Conservation (phyloP, 2,329 filamentous ascomycete species). For the Hirsutella rhossiliensis region DNA sequence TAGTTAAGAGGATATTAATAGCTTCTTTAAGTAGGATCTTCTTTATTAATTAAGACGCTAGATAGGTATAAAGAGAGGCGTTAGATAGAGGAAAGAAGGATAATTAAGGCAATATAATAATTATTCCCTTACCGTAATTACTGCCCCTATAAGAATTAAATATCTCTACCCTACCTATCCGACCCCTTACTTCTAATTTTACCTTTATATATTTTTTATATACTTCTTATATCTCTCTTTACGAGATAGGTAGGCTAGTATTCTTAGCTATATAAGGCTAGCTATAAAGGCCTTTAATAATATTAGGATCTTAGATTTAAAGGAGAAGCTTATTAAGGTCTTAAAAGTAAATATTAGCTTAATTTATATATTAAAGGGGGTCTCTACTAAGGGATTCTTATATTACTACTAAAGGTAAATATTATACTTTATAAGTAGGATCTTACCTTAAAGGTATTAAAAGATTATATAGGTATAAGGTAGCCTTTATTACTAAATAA, state of each 20-base stretch:
- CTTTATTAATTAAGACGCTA: too few relatives aligned
- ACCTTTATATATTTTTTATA: too few relatives aligned
- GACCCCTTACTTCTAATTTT: too few relatives aligned
- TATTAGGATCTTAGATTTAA: not conserved
- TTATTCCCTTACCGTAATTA: too few relatives aligned
- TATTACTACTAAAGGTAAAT: slow-evolving; percentile 1
- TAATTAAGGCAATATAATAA: too few relatives aligned
- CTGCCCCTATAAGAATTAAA: too few relatives aligned
- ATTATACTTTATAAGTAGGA: not conserved
- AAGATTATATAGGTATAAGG: not conserved
- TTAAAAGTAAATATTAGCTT: not conserved
- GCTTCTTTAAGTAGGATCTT: too few relatives aligned
- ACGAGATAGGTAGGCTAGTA: not conserved
- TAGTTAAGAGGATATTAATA: too few relatives aligned
- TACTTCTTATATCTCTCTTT: too few relatives aligned
- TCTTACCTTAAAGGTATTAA: not conserved
- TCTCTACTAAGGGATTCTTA: slow-evolving; percentile 1
- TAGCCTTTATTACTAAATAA: not conserved
- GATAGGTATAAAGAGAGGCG: too few relatives aligned
- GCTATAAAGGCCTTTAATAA: not conserved
- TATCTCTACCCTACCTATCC: too few relatives aligned
- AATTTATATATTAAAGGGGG: not conserved
- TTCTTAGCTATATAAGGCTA: not conserved
- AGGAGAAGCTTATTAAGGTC: not conserved
- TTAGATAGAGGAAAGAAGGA: too few relatives aligned